These are phyloP conservation scores for Aspergillus carbonarius DNA, from an alignment of 2,329 filamentous ascomycete species.

Conservation along the genomic window DNA sequence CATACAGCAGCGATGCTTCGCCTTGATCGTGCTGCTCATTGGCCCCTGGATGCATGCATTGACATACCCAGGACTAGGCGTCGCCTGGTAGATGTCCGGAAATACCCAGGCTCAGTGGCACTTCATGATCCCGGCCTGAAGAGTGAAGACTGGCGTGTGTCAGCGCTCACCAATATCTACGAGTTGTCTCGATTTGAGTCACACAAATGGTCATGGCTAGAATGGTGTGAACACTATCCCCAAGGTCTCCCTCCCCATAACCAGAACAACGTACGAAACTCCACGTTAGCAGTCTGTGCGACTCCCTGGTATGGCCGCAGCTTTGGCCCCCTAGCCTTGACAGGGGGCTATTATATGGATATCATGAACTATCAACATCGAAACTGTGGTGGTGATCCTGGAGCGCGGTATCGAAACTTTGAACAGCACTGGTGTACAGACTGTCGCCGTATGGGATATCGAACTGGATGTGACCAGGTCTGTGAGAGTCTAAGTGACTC, in stretches of 20 bases:
- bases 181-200: neutral
- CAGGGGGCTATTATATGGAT: neutral
- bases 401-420: neutral
- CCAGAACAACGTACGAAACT: neutral
- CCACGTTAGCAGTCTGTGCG: neutral
- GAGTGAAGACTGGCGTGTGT: neutral
- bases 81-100: neutral
- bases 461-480: neutral
- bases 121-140: neutral
- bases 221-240: neutral
- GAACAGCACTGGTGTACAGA: neutral
- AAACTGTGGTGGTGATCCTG: neutral
- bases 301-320: neutral
- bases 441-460: neutral
- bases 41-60: neutral
- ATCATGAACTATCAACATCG: neutral
- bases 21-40: neutral
- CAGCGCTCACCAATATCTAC: neutral
- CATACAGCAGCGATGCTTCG: neutral
- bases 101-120: neutral
- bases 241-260: neutral
- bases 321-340: neutral
- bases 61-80: neutral
- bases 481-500: neutral
- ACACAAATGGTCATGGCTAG: neutral